phyloP scores from a whole-genome alignment of 129 eudicot species.

The Cynara cardunculus region DNA sequence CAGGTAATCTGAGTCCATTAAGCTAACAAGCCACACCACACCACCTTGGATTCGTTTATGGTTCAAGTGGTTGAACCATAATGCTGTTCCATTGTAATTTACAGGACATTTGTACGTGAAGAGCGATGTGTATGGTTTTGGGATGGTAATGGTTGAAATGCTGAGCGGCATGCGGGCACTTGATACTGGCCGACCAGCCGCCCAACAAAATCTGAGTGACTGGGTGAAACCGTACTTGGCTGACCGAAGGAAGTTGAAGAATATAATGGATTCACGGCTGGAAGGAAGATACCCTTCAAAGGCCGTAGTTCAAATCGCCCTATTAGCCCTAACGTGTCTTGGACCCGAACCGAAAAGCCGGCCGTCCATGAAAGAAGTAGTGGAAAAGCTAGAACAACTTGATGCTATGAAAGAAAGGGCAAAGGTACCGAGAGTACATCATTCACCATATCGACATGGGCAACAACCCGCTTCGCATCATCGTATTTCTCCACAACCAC shows the following conservation, averaged over 20 bases:
- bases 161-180: slow-evolving; percentile 43
- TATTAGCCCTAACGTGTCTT: slow-evolving; percentile 37
- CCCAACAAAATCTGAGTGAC: slow-evolving; percentile 34
- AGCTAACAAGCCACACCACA: background rate
- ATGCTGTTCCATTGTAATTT: background rate
- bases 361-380: slow-evolving; percentile 45
- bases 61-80: background rate
- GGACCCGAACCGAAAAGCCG: slow-evolving; percentile 43
- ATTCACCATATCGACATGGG: slow-evolving; percentile 12
- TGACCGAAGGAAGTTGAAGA: slow-evolving; percentile 41
- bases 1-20: slow-evolving; percentile 37
- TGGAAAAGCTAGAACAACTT: slow-evolving; percentile 33
- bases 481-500: slow-evolving; percentile 39
- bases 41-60: background rate
- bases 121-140: slow-evolving; percentile 49
- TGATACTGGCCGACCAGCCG: slow-evolving; percentile 33
- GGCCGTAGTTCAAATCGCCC: slow-evolving; percentile 36
- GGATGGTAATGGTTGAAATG: slow-evolving; percentile 42
- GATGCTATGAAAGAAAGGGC: slow-evolving; percentile 30
- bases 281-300: slow-evolving; percentile 43
- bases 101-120: slow-evolving; percentile 46
- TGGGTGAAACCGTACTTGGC: slow-evolving; percentile 42
- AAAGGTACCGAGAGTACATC: slow-evolving; percentile 25
- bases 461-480: slow-evolving; percentile 26
- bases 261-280: slow-evolving; percentile 43